These are phyloP conservation scores for Argentina anserina DNA, from an alignment of 306 rosid genomes.

Conservation along the genomic window DNA sequence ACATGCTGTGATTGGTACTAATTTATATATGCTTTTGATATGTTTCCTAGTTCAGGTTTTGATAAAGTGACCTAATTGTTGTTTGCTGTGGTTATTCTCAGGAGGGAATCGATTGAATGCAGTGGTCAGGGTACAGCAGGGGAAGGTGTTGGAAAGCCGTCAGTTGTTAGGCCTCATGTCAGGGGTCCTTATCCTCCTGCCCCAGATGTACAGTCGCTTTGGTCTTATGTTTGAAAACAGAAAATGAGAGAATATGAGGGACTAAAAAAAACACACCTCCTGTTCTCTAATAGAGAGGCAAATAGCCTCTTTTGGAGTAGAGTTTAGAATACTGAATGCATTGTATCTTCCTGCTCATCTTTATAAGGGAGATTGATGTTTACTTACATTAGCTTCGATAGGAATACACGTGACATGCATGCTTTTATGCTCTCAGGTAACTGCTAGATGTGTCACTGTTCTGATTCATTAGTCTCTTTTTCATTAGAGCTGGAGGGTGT, in stretches of 20 bases:
- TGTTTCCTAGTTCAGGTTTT: neutral
- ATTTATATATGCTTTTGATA: neutral
- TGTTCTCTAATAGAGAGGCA: conserved; percentile 53
- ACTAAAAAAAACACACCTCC: conserved; percentile 36
- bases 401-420: conserved; percentile 55
- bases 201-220: conserved; percentile 84
- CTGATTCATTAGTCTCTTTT: conserved; percentile 3
- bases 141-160: conserved; percentile 51
- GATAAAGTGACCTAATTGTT: conserved; percentile 4
- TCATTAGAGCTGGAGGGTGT: conserved; percentile 4
- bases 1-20: neutral
- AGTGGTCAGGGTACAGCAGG: conserved; percentile 44
- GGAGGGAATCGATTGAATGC: conserved; percentile 79
- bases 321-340: conserved; percentile 58
- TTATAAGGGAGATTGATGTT: conserved; percentile 62
- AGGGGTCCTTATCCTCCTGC: conserved; percentile 59
- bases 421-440: conserved; percentile 33
- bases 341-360: conserved; percentile 77
- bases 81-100: conserved; percentile 36
- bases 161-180: conserved; percentile 48
- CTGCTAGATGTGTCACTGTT: conserved; percentile 21
- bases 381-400: conserved; percentile 50
- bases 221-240: conserved; percentile 71
- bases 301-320: conserved; percentile 52
- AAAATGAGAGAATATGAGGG: conserved; percentile 40